Evolutionary conservation across 1,284 basidiomycete species (phyloP).

Genomic region (Ganoderma leucocontextum): DNA sequence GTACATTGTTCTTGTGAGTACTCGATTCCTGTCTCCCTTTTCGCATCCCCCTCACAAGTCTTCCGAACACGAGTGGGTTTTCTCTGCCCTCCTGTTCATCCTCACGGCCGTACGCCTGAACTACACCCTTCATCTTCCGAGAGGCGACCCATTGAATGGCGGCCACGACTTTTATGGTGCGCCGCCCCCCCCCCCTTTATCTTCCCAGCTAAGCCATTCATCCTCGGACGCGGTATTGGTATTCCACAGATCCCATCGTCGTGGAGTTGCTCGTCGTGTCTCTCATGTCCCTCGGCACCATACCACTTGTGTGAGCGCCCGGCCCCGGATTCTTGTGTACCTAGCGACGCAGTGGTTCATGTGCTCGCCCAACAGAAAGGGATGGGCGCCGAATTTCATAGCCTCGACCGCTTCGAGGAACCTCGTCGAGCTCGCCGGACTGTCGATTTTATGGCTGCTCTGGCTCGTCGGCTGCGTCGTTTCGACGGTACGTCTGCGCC

Average conservation of each 20-base stretch:
- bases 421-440: conserved; percentile 59
- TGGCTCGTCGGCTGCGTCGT: conserved; percentile 71
- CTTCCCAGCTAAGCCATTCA: background rate
- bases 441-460: conserved; percentile 68
- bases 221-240: background rate
- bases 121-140: conserved; percentile 69
- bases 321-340: background rate
- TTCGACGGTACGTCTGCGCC: conserved; percentile 60
- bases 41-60: background rate
- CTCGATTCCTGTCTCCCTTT: background rate
- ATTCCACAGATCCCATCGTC: conserved; percentile 65
- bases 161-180: conserved; percentile 69
- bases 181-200: background rate
- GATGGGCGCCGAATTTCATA: conserved; percentile 22
- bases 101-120: conserved; percentile 64
- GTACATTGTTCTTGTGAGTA: conserved; percentile 33
- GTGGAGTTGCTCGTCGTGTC: conserved; percentile 69
- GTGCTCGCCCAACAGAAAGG: conserved; percentile 24
- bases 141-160: conserved; percentile 63
- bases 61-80: conserved; percentile 48
- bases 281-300: conserved; percentile 65
- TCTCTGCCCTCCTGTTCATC: conserved; percentile 63
- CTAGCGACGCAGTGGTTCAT: conserved; percentile 52
- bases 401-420: conserved; percentile 34
- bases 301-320: conserved; percentile 60